Evolutionary conservation across 108 stramenopile genomes (phyloP), one percentile per base, ranked within the genome.

Genomic region (Cylindrotheca fusiformis): DNA sequence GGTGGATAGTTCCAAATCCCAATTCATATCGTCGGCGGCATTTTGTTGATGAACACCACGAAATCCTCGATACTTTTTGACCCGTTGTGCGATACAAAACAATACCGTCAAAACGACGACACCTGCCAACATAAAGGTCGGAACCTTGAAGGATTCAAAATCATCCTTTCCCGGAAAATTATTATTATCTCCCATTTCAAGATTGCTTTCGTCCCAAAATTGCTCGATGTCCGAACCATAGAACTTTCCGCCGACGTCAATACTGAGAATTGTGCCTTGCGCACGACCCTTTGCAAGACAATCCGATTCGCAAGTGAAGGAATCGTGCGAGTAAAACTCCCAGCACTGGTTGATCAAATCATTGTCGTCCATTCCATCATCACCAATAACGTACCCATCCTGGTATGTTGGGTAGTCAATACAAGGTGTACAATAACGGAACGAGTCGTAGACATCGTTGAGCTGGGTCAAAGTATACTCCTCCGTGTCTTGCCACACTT

Each of bases 341-440:
- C 91, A 92, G 67, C 91, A 92, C 58, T 92, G 91, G 61, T 92
- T 92, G 75, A 92, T 92, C 17, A 92, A 48, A 67, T 92, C 91
- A 48, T 88, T 87, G 46, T 92, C 91, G 56, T 92, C 91, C n/a
- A 58, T 88, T 24, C 91, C 91, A 25, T 68, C 41, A 54, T 92
- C 84, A 47, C 91, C 91, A 61, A 92, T 92, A 51, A 87, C 78
- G 66, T 88, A 92, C 49, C 91, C 91, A 75, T 92, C 91, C 62
- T 92, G 91, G 58, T 88, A 92, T 0, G 91, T 92, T 10, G 91
- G 91, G 58, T 88, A 92, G 70, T 92, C 91, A n/a, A 92, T 81
- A 56, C 90, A 91, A 17, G 78, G 67, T 3, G 91, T 92, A 49
- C 91, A 92, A 58, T 77, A 88, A 65, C 65, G 72, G 78, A 60